Percentiles rank a stretch among this genome's conserved stretches.
phyloP scores from a whole-genome alignment of 345 rosid genomes.

The Combretum micranthum region DNA sequence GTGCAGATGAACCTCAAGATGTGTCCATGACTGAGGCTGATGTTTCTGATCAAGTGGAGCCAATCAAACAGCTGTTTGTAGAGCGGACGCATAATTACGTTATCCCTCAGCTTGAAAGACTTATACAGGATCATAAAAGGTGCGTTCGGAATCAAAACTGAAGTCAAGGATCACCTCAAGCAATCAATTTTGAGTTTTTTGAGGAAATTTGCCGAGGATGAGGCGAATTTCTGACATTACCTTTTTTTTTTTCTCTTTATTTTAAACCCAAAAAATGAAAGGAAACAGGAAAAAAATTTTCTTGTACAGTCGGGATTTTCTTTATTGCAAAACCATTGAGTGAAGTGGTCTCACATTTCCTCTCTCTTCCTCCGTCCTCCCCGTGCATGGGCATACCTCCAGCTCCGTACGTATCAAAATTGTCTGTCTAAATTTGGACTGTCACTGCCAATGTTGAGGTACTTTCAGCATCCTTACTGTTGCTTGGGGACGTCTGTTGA shows the following conservation, averaged over 20 bases:
- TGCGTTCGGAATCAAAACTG: slow-evolving; percentile 41
- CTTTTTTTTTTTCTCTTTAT: slow-evolving; percentile 1
- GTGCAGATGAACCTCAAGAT: slow-evolving; percentile 22
- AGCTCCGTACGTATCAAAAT: no score
- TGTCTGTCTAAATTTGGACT: background rate
- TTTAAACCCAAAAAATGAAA: background rate
- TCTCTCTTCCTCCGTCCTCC: no score
- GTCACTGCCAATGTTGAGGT: background rate
- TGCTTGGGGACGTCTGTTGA: no score
- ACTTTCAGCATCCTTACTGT: no score
- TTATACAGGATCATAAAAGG: slow-evolving; percentile 74
- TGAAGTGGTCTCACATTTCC: background rate
- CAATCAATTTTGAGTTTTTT: slow-evolving; percentile 83
- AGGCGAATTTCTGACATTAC: slow-evolving; percentile 56
- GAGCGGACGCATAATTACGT: slow-evolving; percentile 49
- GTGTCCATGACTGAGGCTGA: slow-evolving; percentile 35
- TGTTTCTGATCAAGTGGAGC: slow-evolving; percentile 29
- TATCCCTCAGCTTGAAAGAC: slow-evolving; percentile 86
- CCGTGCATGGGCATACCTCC: no score
- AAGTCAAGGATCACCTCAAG: slow-evolving; percentile 39
- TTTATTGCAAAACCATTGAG: slow-evolving; percentile 27
- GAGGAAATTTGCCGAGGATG: slow-evolving; percentile 55
- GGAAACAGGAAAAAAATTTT: slow-evolving; percentile 15
- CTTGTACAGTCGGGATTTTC: slow-evolving; percentile 63
- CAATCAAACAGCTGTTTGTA: slow-evolving; percentile 38